Evolutionary conservation across 1,139 yeast genomes (phyloP).

Genomic region (Geotrichum aggregatum): DNA sequence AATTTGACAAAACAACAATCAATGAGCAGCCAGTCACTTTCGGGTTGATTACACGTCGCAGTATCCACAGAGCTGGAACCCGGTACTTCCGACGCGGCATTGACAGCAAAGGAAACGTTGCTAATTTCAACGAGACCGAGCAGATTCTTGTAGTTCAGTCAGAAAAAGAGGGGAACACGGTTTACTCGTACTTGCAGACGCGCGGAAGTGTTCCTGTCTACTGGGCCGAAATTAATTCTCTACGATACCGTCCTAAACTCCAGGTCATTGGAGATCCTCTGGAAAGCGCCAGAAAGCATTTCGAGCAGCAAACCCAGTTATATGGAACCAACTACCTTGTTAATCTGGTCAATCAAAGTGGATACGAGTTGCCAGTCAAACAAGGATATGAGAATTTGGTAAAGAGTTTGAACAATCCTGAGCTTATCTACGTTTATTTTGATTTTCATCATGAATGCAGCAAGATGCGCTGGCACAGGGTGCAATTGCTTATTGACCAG

Average conservation of each 20-base stretch:
- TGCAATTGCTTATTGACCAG: conserved; percentile 67
- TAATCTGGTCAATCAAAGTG: conserved; percentile 85
- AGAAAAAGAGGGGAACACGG: conserved; percentile 16
- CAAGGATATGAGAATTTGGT: conserved; percentile 77
- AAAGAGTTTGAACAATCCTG: conserved; percentile 53
- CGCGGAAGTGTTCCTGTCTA: conserved; percentile 96
- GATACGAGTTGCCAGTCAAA: conserved; percentile 91
- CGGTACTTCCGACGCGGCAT: conserved; percentile 95
- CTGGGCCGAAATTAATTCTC: conserved; percentile 92
- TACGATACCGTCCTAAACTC: conserved; percentile 79
- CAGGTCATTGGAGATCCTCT: conserved; percentile 56
- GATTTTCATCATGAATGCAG: conserved; percentile 98
- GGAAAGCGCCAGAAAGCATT: conserved; percentile 72
- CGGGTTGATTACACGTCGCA: conserved; percentile 76
- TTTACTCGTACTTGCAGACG: conserved; percentile 44
- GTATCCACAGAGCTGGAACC: conserved; percentile 83
- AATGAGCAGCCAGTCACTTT: conserved; percentile 53
- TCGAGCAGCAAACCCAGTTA: conserved; percentile 57
- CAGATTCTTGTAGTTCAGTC: conserved; percentile 57
- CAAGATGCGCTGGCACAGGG: conserved; percentile 91
- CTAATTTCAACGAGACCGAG: conserved; percentile 95
- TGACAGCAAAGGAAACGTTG: conserved; percentile 60
- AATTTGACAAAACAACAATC: conserved; percentile 40
- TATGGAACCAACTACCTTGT: conserved; percentile 85
- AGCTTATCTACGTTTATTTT: conserved; percentile 70